phyloP scores from a whole-genome alignment of 2,329 filamentous ascomycete species.

The Simplicillium sp. region DNA sequence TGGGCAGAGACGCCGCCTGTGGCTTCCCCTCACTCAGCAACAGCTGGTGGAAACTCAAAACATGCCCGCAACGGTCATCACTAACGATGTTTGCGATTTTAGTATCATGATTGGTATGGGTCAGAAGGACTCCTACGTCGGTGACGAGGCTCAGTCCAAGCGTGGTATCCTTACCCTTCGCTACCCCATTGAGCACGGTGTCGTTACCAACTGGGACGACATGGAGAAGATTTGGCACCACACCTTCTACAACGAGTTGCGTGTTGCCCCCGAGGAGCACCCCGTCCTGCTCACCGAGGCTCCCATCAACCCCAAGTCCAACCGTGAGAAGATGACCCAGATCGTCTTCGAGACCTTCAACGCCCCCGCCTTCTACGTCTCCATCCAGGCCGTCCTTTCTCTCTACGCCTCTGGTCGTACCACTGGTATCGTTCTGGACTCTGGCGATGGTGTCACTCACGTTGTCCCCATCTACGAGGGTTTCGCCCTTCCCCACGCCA shows the following conservation, averaged over 20 bases:
- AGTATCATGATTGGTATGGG: slow-evolving; percentile 99
- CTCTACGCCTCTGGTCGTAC: slow-evolving; percentile 99
- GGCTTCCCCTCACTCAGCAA: too few species aligned
- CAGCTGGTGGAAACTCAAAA: too few species aligned
- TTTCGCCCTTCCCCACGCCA: slow-evolving; percentile 99
- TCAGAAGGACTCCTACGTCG: slow-evolving; percentile 99
- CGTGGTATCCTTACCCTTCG: slow-evolving; percentile 99
- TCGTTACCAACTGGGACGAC: slow-evolving; percentile 99
- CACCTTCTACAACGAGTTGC: slow-evolving; percentile 99
- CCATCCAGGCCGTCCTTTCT: slow-evolving; percentile 97
- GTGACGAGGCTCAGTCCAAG: slow-evolving; percentile 99
- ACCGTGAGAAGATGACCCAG: slow-evolving; percentile 99
- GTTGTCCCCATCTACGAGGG: slow-evolving; percentile 99
- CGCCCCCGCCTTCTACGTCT: slow-evolving; percentile 99
- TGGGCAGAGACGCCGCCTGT: too few species aligned
- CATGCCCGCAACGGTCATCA: too few species aligned
- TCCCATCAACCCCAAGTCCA: slow-evolving; percentile 99
- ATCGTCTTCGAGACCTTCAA: slow-evolving; percentile 99
- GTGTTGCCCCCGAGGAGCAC: slow-evolving; percentile 99
- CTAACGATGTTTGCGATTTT: slow-evolving; percentile 4
- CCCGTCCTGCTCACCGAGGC: slow-evolving; percentile 98
- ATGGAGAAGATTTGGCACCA: slow-evolving; percentile 99
- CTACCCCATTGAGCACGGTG: slow-evolving; percentile 99
- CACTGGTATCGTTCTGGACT: slow-evolving; percentile 99
- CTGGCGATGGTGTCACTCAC: slow-evolving; percentile 99